Conservation (phyloP, 306 rosid species). For the Vigna reflexopilosa region DNA sequence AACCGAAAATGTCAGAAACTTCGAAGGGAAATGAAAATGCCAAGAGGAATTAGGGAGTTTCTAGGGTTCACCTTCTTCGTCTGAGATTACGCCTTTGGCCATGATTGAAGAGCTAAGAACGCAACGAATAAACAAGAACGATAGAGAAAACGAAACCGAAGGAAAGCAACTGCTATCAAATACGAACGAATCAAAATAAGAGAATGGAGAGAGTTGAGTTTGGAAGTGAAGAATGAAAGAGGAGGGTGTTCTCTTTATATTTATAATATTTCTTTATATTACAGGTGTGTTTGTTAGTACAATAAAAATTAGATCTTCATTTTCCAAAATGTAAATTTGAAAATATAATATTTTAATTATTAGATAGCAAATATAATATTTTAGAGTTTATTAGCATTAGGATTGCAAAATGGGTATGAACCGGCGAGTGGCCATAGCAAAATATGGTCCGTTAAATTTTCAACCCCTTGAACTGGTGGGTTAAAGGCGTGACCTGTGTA, state of each 20-base stretch:
- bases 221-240: background rate
- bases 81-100: slow-evolving; percentile 57
- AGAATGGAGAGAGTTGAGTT: background rate
- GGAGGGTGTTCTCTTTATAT: background rate
- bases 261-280: background rate
- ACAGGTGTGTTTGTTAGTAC: too few relatives aligned
- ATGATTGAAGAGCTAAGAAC: slow-evolving; percentile 36
- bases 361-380: too few relatives aligned
- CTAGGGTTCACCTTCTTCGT: slow-evolving; percentile 70
- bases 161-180: background rate
- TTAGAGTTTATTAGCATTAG: too few relatives aligned
- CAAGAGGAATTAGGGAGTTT: background rate
- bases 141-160: background rate
- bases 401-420: too few relatives aligned
- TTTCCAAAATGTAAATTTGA: too few relatives aligned
- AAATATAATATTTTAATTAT: too few relatives aligned
- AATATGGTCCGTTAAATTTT: too few relatives aligned
- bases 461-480: too few relatives aligned
- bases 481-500: too few relatives aligned
- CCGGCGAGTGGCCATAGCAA: too few relatives aligned
- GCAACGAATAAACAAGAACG: background rate
- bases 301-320: too few relatives aligned
- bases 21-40: background rate
- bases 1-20: slow-evolving; percentile 38
- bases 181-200: slow-evolving; percentile 19